Evolutionary conservation across 2,329 filamentous ascomycete genomes (phyloP), one percentile per base, ranked within the genome.

Genomic region (Monosporascus sp.): DNA sequence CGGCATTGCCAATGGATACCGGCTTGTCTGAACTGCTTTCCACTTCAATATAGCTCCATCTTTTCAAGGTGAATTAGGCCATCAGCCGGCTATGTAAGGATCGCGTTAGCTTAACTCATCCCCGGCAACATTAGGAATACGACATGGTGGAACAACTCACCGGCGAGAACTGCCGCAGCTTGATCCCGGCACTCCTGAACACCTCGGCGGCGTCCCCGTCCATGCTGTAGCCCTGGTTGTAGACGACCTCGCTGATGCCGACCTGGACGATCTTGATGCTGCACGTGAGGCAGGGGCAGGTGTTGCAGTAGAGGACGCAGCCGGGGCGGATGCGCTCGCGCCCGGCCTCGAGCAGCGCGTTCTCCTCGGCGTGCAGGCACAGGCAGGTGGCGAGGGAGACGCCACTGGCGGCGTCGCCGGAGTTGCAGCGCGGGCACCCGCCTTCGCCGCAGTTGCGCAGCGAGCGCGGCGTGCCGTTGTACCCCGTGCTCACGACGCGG

Each of bases 191-290:
- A 69, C 91, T 84, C 54, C 83, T 77, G 61, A 99, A 89, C 27
- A 99, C 88, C 50, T 82, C 81, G 8, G 92, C 91, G 38, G 91
- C 89, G 69, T 90, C 84, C 41, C 77, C 82, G 66, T 99, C 94
- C 87, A 99, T 97, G 68, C 93, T 93, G 69, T 99, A 99, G 26
- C 88, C 85, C 67, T 95, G 88, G 60, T 85, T 92, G 65, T 96
- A 99, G 16, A 99, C 92, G 16, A 99, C 94, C 76, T 99, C 94
- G 43, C 83, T 85, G 60, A 99, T 96, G 19, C 94, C 94, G 7
- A 97, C 91, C 74, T 99, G 94, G 22, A 91, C 89, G 65, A 99
- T 97, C 76, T 99, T 99, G 76, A 99, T 96, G 65, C 91, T 96
- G 72, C 94, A 99, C 2, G 94, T 99, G 70, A 99, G 77, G 69